Percentiles rank a stretch among this genome's conserved stretches.
These are phyloP conservation scores for Pistacia atlantica DNA, from an alignment of 345 rosid genomes.

Conservation along the genomic window DNA sequence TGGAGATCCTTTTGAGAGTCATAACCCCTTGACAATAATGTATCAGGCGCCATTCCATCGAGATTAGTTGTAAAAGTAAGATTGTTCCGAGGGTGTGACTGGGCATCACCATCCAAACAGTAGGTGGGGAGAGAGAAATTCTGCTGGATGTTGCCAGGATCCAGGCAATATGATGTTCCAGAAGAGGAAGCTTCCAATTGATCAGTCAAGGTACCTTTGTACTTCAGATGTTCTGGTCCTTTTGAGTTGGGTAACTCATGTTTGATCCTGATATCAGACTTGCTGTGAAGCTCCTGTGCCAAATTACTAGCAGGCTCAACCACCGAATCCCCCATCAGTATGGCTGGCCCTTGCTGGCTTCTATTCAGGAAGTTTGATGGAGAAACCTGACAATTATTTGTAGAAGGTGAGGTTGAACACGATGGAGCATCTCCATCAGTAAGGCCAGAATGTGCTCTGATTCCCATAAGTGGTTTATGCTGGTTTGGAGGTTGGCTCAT, in stretches of 20 bases:
- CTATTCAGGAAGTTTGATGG: constrained; percentile 66
- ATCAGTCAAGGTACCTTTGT: constrained; percentile 62
- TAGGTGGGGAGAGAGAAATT: constrained; percentile 72
- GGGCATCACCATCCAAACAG: constrained; percentile 76
- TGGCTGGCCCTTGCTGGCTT: constrained; percentile 61
- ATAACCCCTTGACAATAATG: constrained; percentile 75
- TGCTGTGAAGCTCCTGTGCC: constrained; percentile 70
- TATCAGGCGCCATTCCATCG: constrained; percentile 75
- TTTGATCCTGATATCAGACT: constrained; percentile 58
- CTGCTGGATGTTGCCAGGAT: constrained; percentile 71
- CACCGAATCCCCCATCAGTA: constrained; percentile 51
- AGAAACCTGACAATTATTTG: constrained; percentile 80
- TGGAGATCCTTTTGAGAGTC: constrained; percentile 97
- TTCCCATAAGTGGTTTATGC: constrained; percentile 47
- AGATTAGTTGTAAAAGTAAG: constrained; percentile 65
- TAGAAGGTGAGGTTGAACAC: constrained; percentile 94
- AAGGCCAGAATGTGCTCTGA: constrained; percentile 65
- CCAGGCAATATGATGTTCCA: constrained; percentile 90
- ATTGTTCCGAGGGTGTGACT: constrained; percentile 64
- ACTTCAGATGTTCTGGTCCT: constrained; percentile 62
- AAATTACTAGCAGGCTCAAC: constrained; percentile 58
- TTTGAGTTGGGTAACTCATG: constrained; percentile 58
- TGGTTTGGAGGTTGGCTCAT: constrained; percentile 57
- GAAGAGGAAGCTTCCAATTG: constrained; percentile 93
- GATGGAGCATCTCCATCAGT: constrained; percentile 96